A percentile compares a stretch with the other conserved stretches of the same genome.
These are phyloP conservation scores for Colletotrichum sublineola DNA, from an alignment of 2,329 filamentous ascomycete species.

Conservation along the genomic window DNA sequence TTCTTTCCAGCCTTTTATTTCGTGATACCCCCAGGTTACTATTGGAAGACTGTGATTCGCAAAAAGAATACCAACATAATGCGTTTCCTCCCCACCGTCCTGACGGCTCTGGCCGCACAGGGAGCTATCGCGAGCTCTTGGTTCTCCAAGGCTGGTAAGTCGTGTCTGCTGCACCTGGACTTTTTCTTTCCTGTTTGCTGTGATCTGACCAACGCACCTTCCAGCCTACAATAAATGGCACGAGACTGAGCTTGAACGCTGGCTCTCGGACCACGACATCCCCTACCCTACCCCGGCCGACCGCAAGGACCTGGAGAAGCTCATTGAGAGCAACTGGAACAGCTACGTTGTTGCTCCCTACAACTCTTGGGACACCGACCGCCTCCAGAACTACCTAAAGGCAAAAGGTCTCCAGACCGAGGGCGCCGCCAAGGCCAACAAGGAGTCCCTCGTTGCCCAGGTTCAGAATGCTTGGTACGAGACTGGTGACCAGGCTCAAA, in stretches of 20 bases:
- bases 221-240: slow-evolving; percentile 99
- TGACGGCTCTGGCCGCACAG: slow-evolving; percentile 80
- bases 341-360: slow-evolving; percentile 80
- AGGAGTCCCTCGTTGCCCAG: slow-evolving; percentile 75
- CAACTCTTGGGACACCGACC: slow-evolving; percentile 79
- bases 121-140: slow-evolving; percentile 81
- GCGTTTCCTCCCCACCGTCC: slow-evolving; percentile 80
- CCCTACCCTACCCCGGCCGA: slow-evolving; percentile 92
- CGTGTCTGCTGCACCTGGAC: neutral
- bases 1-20: slow-evolving; percentile 28
- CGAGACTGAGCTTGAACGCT: slow-evolving; percentile 95
- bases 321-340: slow-evolving; percentile 94
- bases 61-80: slow-evolving; percentile 64
- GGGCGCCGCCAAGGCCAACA: slow-evolving; percentile 75
- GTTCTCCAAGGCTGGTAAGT: slow-evolving; percentile 87
- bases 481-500: slow-evolving; percentile 80
- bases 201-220: slow-evolving; percentile 27
- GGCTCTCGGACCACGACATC: slow-evolving; percentile 92
- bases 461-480: slow-evolving; percentile 84
- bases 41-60: slow-evolving; percentile 34
- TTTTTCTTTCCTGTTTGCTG: slow-evolving; percentile 10
- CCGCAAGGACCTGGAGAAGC: slow-evolving; percentile 91
- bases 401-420: slow-evolving; percentile 79
- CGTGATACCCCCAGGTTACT: slow-evolving; percentile 36
- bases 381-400: slow-evolving; percentile 77